Evolutionary conservation across 2,329 filamentous ascomycete genomes (phyloP), one percentile per base, ranked within the genome.

Genomic region (Monilinia fructicola): DNA sequence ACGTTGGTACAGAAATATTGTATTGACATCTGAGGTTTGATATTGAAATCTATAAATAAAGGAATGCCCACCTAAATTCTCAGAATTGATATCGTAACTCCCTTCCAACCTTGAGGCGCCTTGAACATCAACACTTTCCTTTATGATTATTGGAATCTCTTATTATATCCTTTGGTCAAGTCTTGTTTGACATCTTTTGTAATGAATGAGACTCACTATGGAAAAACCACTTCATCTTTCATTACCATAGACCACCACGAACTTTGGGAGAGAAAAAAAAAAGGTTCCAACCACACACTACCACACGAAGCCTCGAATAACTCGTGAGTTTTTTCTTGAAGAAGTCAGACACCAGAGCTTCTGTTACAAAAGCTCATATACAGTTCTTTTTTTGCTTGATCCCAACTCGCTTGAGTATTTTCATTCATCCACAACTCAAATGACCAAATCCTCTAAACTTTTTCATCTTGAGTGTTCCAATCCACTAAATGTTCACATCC

Each of bases 11-110:
- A 35, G 5, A 35, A 35, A 35, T 4, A 4, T 46, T n/a, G 18
- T 18, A 2, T 10, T 35, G 42, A 4, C 18, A 9, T 35, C 18
- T 18, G 11, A 48, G 28, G 28, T 9, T 9, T 48, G 28, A 60
- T 60, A 1, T 35, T 35, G 4, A 35, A 4, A 35, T 35, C 31
- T 40, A 16, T 59, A 23, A 21, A 48, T 46, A 35, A 26, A 38
- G 2, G 23, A 23, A 50, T 14, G 12, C 14, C 31, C 9, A 38
- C 14, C 46, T 26, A 18, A 18, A 14, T 26, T 26, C 21, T 14
- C 16, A 26, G n/a, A 23, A 23, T 50, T 50, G 44, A 61, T 50
- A n/a, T 50, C n/a, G 21, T 38, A 50, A 50, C 44, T 61, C 58
- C 58, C 1, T 61, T 50, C 44, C 31, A 38, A 21, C 50, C 44